Conservation (phyloP, 257 asterid genomes). For the Plantago ovata region DNA sequence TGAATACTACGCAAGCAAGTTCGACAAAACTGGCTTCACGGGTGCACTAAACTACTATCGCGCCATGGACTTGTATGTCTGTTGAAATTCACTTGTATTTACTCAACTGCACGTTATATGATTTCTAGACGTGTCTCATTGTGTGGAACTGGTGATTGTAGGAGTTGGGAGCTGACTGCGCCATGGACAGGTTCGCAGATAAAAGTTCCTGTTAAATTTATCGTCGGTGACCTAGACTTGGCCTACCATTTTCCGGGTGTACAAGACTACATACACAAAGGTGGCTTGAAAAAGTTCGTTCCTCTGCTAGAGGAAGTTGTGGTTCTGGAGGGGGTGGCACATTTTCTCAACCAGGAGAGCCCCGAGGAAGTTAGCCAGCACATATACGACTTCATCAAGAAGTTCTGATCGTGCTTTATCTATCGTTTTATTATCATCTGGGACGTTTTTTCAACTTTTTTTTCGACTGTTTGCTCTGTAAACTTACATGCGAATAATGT, state of each 20-base stretch:
- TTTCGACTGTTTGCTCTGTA: too few species aligned
- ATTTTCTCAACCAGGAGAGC: slow-evolving; percentile 33
- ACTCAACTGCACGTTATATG: neutral
- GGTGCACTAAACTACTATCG: slow-evolving; percentile 56
- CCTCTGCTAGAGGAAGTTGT: slow-evolving; percentile 33
- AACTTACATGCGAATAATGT: too few species aligned
- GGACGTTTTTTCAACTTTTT: too few species aligned
- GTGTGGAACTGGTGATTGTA: neutral
- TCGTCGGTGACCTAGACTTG: slow-evolving; percentile 41
- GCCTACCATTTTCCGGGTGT: slow-evolving; percentile 25
- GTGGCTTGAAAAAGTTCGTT: slow-evolving; percentile 13
- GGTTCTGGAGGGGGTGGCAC: slow-evolving; percentile 34
- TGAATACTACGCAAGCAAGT: slow-evolving; percentile 35
- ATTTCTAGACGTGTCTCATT: too few species aligned
- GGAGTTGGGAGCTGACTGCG: slow-evolving; percentile 56
- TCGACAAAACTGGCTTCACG: slow-evolving; percentile 41
- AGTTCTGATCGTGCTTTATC: neutral
- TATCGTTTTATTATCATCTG: too few species aligned
- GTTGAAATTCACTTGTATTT: too few species aligned
- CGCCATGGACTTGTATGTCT: slow-evolving; percentile 39
- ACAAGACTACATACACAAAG: slow-evolving; percentile 19
- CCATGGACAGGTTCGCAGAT: slow-evolving; percentile 42
- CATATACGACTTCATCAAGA: slow-evolving; percentile 11
- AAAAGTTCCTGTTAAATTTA: slow-evolving; percentile 42
- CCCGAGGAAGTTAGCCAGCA: slow-evolving; percentile 38